phyloP scores from a whole-genome alignment of 129 eudicot genomes.

The Tagetes patula region DNA sequence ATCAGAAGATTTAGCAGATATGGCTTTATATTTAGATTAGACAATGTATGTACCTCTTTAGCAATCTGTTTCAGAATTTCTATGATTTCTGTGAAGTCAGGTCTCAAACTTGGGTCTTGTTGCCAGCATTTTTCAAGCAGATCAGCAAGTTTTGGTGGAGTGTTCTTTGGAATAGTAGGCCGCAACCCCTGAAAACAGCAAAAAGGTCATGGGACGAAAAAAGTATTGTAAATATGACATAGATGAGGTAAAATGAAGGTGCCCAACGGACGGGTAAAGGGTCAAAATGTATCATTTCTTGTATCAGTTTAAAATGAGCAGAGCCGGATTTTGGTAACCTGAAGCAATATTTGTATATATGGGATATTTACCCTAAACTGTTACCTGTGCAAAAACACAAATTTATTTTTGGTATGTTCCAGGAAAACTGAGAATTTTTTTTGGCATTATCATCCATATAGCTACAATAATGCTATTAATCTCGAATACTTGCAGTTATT shows the following conservation, averaged over 20 bases:
- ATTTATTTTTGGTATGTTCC: not conserved
- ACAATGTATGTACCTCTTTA: constrained; percentile 68
- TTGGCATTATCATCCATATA: not conserved
- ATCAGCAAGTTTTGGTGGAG: constrained; percentile 71
- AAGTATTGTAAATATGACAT: not conserved
- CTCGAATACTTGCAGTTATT: not conserved
- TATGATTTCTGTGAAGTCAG: constrained; percentile 78
- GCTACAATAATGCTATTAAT: not conserved
- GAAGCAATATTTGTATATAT: not conserved
- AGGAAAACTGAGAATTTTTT: not conserved
- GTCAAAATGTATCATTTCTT: not conserved
- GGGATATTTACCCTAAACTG: not conserved
- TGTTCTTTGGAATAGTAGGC: constrained; percentile 86
- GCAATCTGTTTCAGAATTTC: constrained; percentile 58
- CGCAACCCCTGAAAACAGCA: constrained; percentile 65
- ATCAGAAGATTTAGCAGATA: not conserved
- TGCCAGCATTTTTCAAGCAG: constrained; percentile 98
- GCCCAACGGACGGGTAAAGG: not conserved
- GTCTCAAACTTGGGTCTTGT: constrained; percentile 85
- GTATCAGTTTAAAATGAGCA: not conserved
- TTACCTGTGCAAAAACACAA: not conserved
- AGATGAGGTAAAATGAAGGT: not conserved
- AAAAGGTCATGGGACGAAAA: not conserved
- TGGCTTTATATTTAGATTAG: constrained; percentile 9
- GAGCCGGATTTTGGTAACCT: not conserved